Evolutionary conservation across 225 moss, liverwort and hornwort species (phyloP), one percentile per base, ranked within the genome.

Genomic region (Sphagnum contortum): DNA sequence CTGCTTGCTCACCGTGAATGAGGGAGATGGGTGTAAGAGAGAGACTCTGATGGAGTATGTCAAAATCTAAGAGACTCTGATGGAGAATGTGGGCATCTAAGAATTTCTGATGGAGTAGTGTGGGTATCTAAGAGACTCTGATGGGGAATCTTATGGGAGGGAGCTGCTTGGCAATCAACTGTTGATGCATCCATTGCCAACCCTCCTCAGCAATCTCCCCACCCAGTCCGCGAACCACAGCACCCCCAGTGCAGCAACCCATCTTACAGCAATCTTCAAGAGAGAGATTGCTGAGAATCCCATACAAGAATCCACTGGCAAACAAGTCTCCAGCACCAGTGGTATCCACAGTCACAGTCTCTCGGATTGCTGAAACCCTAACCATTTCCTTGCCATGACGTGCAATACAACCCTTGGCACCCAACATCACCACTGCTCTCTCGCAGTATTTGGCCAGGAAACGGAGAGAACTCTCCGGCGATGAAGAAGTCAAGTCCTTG

Each of bases 281-380:
- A 7, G 80, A 79, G 48, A 80, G 64, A 4, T 69, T 63, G 10
- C 87, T 81, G 44, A 94, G 70, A 67, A 91, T 75, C 60, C 91
- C 94, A 58, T 85, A 91, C 47, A 94, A 55, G 57, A 91, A 91
- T 3, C 91, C 94, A 48, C 79, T 81, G 3, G 83, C 89, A 61
- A 86, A 94, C 2, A 94, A 67, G 71, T 94, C 91, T 51, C 94
- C 89, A n/a, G 94, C 94, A 47, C 91, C 89, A 12, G 94, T 94
- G 47, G 91, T 91, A 47, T 94, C 94, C 51, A 94, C 75, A 29
- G 80, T 77, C 54, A 47, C 80, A 7, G 89, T 83, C 64, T 82
- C 94, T 53, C 48, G 67, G 57, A 94, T 81, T 10, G 94, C 94
- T 62, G 79, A 71, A 48, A 91, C 91, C 48, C 77, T 77, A 14